phyloP scores from a whole-genome alignment of 352 stramenopile species.

The Aphanomyces invadans region DNA sequence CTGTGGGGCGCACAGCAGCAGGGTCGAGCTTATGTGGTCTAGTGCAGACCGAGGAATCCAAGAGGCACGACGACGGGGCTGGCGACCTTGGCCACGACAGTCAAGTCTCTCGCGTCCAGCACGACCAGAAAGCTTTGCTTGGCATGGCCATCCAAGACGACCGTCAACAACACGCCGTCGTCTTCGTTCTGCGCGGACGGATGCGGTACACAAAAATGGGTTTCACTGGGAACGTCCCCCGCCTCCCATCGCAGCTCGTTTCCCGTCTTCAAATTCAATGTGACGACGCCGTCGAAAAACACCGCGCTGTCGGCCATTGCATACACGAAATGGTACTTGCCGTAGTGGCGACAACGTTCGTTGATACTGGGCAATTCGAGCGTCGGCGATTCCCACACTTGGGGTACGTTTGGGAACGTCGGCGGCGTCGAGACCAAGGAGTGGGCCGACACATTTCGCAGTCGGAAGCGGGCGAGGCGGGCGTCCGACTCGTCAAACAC shows the following conservation, averaged over 20 bases:
- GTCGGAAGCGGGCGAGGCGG: background rate
- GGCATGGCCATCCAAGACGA: background rate
- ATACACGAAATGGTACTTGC: slow-evolving; percentile 2
- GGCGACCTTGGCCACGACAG: background rate
- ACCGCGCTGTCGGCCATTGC: background rate
- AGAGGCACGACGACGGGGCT: slow-evolving; percentile 1
- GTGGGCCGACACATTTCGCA: background rate
- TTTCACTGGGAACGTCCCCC: background rate
- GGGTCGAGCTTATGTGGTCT: background rate
- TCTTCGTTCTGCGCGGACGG: background rate
- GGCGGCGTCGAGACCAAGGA: background rate
- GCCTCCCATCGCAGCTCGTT: background rate
- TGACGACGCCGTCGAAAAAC: slow-evolving; percentile 2
- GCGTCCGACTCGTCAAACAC: background rate
- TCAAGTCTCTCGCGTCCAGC: background rate
- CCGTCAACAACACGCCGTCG: slow-evolving; percentile 5
- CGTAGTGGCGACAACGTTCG: background rate
- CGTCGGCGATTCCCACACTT: background rate
- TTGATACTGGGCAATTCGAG: slow-evolving; percentile 4
- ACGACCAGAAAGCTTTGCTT: background rate
- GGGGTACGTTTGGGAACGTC: background rate
- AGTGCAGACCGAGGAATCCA: slow-evolving; percentile 6
- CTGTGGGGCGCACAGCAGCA: too few species aligned
- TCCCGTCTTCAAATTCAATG: background rate
- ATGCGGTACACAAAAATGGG: slow-evolving; percentile 11